phyloP scores from a whole-genome alignment of 2,329 filamentous ascomycete genomes.

The Pseudomassariella vexata region DNA sequence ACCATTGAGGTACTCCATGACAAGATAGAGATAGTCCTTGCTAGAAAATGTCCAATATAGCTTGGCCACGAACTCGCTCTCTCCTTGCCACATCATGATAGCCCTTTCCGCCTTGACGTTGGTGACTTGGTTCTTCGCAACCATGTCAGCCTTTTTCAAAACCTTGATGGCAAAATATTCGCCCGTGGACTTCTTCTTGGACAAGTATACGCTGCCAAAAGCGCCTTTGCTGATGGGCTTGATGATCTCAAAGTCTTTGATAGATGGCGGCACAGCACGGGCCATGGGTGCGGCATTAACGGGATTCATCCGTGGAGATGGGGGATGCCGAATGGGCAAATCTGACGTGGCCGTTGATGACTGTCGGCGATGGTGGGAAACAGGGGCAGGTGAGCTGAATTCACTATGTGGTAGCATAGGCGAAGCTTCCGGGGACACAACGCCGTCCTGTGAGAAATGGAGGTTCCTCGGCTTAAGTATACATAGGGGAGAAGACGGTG shows the following conservation, averaged over 20 bases:
- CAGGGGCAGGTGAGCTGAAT: constrained; percentile 66
- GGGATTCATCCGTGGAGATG: constrained; percentile 76
- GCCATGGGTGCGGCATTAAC: constrained; percentile 76
- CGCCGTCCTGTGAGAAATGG: constrained; percentile 52
- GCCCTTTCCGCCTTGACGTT: constrained; percentile 98
- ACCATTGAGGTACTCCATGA: constrained; percentile 98
- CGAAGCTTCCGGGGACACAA: constrained; percentile 83
- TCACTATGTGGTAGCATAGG: constrained; percentile 81
- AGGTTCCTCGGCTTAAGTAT: constrained; percentile 73
- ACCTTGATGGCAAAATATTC: constrained; percentile 99
- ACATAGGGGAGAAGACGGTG: constrained; percentile 79
- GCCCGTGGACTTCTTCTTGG: constrained; percentile 97
- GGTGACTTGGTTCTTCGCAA: constrained; percentile 98
- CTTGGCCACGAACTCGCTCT: constrained; percentile 98
- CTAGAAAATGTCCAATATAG: constrained; percentile 99
- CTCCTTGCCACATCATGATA: constrained; percentile 99
- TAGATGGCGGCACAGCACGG: constrained; percentile 85
- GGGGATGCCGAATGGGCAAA: constrained; percentile 59
- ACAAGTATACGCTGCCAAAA: constrained; percentile 95
- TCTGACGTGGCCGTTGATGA: constrained; percentile 84
- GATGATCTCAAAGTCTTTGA: constrained; percentile 99
- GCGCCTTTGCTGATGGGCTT: constrained; percentile 99
- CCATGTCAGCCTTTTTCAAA: constrained; percentile 99
- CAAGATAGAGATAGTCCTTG: constrained; percentile 96
- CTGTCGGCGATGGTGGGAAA: constrained; percentile 70